Evolutionary conservation across 139 green algal species (phyloP).

Genomic region (Chlamydomonas applanata): DNA sequence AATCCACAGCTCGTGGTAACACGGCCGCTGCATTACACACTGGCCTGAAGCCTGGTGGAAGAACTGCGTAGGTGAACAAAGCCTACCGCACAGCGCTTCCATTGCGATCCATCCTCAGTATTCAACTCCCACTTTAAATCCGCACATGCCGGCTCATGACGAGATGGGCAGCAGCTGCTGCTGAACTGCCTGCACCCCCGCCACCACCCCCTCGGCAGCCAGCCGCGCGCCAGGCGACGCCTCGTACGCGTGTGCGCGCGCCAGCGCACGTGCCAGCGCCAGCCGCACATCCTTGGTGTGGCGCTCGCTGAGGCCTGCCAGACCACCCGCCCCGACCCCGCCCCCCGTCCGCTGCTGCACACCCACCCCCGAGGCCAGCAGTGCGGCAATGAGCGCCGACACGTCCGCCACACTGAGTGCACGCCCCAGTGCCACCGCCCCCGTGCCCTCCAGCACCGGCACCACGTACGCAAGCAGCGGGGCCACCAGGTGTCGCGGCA

Average conservation of each 20-base stretch:
- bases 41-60: no score
- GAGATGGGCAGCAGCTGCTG: no score
- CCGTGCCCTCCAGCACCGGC: conserved; percentile 25
- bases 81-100: no score
- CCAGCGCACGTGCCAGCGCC: conserved; percentile 33
- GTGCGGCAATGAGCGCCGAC: conserved; percentile 5
- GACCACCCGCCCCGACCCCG: conserved; percentile 2
- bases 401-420: conserved; percentile 7
- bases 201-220: no score
- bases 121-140: no score
- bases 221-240: no score
- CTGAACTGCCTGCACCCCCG: no score
- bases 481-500: conserved; percentile 20
- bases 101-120: no score
- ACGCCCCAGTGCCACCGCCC: conserved; percentile 9
- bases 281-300: conserved; percentile 34
- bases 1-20: no score
- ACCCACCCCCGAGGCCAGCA: neutral
- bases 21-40: no score
- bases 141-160: no score
- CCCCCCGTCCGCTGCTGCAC: neutral
- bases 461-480: conserved; percentile 33
- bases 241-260: conserved; percentile 11
- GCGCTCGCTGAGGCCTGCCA: neutral
- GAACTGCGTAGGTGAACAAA: no score